Percentiles rank a stretch among this genome's conserved stretches.
These are phyloP conservation scores for Thelephora aurantiotincta DNA, from an alignment of 768 basidiomycete genomes.

Conservation along the genomic window DNA sequence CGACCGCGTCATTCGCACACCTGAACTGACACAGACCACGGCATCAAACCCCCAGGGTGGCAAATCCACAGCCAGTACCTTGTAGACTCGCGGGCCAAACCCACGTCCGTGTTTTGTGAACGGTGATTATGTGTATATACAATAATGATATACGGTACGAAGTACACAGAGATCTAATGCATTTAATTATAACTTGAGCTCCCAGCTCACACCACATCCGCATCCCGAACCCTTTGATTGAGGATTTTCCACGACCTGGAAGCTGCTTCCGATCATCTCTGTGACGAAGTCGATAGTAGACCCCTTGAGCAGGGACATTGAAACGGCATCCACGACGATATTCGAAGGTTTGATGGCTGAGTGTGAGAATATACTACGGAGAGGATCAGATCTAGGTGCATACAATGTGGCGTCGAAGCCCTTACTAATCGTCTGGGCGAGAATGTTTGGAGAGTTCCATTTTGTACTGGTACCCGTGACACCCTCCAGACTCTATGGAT, in stretches of 20 bases:
- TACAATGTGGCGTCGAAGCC: slow-evolving; percentile 5
- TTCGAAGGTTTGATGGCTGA: slow-evolving; percentile 58
- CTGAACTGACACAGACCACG: not conserved
- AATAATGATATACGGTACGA: too few species aligned
- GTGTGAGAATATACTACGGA: slow-evolving; percentile 52
- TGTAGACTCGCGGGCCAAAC: too few species aligned
- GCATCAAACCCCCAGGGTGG: too few species aligned
- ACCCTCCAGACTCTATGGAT: slow-evolving; percentile 86
- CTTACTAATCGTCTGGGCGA: slow-evolving; percentile 77
- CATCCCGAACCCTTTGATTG: slow-evolving; percentile 76
- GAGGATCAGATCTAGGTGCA: not conserved
- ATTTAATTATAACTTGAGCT: slow-evolving; percentile 38
- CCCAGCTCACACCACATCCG: slow-evolving; percentile 95
- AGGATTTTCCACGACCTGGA: slow-evolving; percentile 74
- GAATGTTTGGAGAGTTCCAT: slow-evolving; percentile 59
- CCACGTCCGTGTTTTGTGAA: too few species aligned
- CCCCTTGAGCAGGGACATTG: slow-evolving; percentile 74
- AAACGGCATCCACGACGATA: slow-evolving; percentile 76
- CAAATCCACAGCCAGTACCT: too few species aligned
- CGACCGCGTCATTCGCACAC: not conserved
- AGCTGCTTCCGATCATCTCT: slow-evolving; percentile 89
- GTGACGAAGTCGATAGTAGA: slow-evolving; percentile 85
- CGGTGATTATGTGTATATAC: too few species aligned
- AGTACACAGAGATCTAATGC: not conserved
- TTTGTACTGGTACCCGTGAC: slow-evolving; percentile 96